Percentiles rank a stretch among this genome's conserved stretches.
Conservation (phyloP, 2,329 filamentous ascomycete genomes). For the Neofusicoccum umdonicola region DNA sequence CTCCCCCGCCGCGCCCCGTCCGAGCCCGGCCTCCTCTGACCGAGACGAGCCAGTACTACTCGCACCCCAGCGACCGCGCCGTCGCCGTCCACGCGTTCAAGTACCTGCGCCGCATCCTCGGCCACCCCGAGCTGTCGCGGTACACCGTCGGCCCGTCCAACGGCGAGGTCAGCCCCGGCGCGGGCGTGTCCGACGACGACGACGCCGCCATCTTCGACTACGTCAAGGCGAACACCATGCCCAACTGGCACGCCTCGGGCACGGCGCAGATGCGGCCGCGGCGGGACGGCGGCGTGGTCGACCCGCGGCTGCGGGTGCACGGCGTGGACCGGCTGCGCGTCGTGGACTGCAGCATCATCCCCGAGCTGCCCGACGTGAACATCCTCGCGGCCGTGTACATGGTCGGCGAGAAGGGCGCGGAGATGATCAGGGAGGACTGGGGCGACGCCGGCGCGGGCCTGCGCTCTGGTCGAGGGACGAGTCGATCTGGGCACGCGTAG, state of each 20-base stretch:
- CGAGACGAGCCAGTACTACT: conserved; percentile 18
- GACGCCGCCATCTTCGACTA: conserved; percentile 26
- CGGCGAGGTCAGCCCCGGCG: conserved; percentile 25
- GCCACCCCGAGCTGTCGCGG: conserved; percentile 20
- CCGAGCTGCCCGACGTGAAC: background rate
- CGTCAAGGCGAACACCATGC: conserved; percentile 22
- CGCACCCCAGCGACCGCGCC: conserved; percentile 19
- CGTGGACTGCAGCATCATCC: conserved; percentile 13
- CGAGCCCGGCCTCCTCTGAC: too few species aligned
- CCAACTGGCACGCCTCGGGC: conserved; percentile 28
- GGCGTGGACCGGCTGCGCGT: background rate
- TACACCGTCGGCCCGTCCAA: conserved; percentile 21
- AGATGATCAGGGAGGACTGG: conserved; percentile 3
- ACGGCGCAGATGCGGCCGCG: too few species aligned
- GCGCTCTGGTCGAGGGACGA: too few species aligned
- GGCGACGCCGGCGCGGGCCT: too few species aligned
- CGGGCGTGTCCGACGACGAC: conserved; percentile 22
- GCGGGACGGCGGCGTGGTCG: too few species aligned
- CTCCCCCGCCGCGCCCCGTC: background rate
- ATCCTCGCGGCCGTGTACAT: conserved; percentile 3
- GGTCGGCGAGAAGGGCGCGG: conserved; percentile 13
- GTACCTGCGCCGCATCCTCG: conserved; percentile 25
- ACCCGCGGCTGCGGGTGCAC: too few species aligned
- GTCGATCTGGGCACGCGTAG: too few species aligned
- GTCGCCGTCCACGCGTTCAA: conserved; percentile 25